phyloP scores from a whole-genome alignment of 208 protist genomes.

The Wallacemonas sp. region DNA sequence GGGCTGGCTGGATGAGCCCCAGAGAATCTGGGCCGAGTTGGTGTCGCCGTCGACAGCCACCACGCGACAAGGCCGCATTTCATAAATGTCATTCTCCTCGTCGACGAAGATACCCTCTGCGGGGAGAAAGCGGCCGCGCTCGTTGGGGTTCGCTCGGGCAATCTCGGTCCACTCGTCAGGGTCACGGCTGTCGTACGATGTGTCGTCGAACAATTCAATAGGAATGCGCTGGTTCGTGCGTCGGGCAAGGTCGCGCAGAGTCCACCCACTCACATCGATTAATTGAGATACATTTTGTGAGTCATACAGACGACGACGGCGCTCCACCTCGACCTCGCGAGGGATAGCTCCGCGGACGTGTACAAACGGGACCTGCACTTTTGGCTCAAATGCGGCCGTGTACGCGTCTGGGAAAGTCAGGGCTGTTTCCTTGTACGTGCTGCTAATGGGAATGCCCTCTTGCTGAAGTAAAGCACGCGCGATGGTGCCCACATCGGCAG shows the following conservation, averaged over 20 bases:
- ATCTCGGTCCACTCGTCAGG: slow-evolving; percentile 92
- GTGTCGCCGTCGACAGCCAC: slow-evolving; percentile 67
- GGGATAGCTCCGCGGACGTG: slow-evolving; percentile 89
- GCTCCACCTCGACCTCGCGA: slow-evolving; percentile 95
- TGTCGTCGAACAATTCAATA: slow-evolving; percentile 96
- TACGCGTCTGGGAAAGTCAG: slow-evolving; percentile 79
- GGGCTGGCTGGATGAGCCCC: slow-evolving; percentile 31
- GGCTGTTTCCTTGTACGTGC: slow-evolving; percentile 79
- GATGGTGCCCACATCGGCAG: background rate
- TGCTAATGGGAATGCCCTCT: slow-evolving; percentile 50
- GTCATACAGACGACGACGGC: slow-evolving; percentile 91
- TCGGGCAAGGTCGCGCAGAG: slow-evolving; percentile 59
- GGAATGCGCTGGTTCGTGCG: slow-evolving; percentile 76
- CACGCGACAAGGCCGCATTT: slow-evolving; percentile 82
- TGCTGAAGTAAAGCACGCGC: background rate
- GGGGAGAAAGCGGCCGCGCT: slow-evolving; percentile 69
- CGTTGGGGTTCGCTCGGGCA: slow-evolving; percentile 42
- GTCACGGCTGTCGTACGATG: slow-evolving; percentile 92
- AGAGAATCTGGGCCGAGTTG: slow-evolving; percentile 74
- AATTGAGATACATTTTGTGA: slow-evolving; percentile 77
- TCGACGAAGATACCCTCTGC: slow-evolving; percentile 72
- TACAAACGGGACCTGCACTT: slow-evolving; percentile 95
- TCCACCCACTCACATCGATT: slow-evolving; percentile 70
- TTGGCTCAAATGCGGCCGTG: slow-evolving; percentile 91
- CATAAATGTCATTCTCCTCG: slow-evolving; percentile 35